These are phyloP conservation scores for Mrakia hoshinonis DNA, from an alignment of 768 basidiomycete species.

Conservation along the genomic window DNA sequence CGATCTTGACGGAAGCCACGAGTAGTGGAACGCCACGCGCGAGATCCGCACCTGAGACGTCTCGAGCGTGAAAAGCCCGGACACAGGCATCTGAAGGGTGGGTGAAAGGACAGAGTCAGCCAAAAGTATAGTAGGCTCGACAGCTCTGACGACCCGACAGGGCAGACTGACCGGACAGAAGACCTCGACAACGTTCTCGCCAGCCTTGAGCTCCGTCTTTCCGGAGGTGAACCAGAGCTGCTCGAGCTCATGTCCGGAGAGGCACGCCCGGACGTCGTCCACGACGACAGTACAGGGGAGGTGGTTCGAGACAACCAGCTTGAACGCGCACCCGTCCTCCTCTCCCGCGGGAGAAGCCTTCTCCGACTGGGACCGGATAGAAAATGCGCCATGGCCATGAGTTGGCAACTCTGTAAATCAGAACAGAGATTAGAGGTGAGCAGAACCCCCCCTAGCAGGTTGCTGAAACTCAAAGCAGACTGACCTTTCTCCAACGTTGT, in stretches of 20 bases:
- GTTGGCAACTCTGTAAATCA: conserved; percentile 56
- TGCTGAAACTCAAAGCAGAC: not conserved
- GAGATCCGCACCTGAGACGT: conserved; percentile 59
- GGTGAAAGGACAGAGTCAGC: not conserved
- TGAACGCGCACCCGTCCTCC: conserved; percentile 59
- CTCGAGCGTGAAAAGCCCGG: conserved; percentile 62
- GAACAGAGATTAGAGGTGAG: not conserved
- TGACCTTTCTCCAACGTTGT: conserved; percentile 35
- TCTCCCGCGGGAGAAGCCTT: conserved; percentile 48
- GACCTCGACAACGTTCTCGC: conserved; percentile 52
- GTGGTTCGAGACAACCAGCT: conserved; percentile 55
- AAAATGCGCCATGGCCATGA: conserved; percentile 61
- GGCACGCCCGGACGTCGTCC: conserved; percentile 55
- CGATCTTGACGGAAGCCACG: conserved; percentile 29
- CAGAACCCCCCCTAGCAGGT: not conserved
- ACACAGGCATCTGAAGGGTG: conserved; percentile 54
- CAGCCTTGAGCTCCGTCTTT: conserved; percentile 49
- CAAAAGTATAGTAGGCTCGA: not conserved
- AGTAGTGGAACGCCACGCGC: conserved; percentile 59
- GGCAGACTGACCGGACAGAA: conserved; percentile 60
- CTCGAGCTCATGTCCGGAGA: conserved; percentile 57
- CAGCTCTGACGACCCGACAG: not conserved
- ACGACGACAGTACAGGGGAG: conserved; percentile 59
- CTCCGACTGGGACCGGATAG: conserved; percentile 46
- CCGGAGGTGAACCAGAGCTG: conserved; percentile 52